Base-by-base conservation (phyloP, 768 basidiomycete species). In the Lactifluus hygrophoroides region DNA sequence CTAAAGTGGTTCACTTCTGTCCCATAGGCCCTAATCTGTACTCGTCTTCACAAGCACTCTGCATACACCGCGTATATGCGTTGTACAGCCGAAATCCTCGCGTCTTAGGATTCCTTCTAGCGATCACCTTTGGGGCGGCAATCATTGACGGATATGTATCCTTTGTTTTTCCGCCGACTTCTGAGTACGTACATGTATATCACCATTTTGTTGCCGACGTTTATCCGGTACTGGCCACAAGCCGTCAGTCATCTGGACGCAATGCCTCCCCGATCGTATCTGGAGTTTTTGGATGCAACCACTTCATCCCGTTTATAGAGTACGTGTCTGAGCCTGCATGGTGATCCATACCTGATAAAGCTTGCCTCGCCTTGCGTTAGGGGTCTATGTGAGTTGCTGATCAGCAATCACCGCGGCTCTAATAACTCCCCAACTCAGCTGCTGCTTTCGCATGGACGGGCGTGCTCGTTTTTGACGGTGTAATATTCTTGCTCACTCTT, bases 401-500 rank as follows among this genome's bases (percentile, higher is more conserved):
- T 2, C 23, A 32, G 17, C 5, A 32, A 2, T n/a, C 11, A 27
- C 2, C 5, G 35, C 27, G 10, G 32, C 1, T 5, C 8, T 28
- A 35, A 4, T 59, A 44, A 59, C 38, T 30, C 5, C 17, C 34
- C 10, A 42, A 23, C 28, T 17, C 19, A 59, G 58, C 27, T 21
- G 27, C 40, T 13, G 58, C 58, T 16, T 34, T 49, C 8, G 34
- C 58, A 13, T 59, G 58, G 58, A 19, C 34, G 6, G 53, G 58
- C 32, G 32, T 54, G 9, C 40, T 54, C 25, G 25, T 54, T 27
- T 54, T 54, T 23, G 58, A 59, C 32, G 23, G 52, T 8, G 3
- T 44, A 14, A 25, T 59, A 42, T 59, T 59, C 34, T 44, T 16
- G 4, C 58, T 59, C 34, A 59, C 58, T 19, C 25, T 59, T 21